These are phyloP conservation scores for Fraxinus nigra DNA, from an alignment of 305 asterid genomes.

Conservation along the genomic window DNA sequence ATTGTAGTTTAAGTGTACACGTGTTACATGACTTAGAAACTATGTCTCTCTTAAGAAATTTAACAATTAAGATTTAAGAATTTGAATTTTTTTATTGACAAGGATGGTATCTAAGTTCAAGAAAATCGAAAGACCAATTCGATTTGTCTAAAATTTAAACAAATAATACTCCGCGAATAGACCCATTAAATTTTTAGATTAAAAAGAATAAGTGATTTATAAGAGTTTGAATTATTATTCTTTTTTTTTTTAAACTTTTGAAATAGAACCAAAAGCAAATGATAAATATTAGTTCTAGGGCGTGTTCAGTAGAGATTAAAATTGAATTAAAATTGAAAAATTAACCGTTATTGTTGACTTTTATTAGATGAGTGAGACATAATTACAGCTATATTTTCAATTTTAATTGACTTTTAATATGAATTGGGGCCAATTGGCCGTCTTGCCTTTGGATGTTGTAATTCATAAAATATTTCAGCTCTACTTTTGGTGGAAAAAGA, in stretches of 20 bases:
- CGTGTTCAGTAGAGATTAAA: no score
- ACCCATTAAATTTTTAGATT: neutral
- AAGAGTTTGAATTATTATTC: no score
- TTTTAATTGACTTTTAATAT: no score
- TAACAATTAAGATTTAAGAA: neutral
- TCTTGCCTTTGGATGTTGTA: neutral
- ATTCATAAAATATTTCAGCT: neutral
- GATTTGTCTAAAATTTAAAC: neutral
- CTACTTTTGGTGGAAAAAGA: neutral
- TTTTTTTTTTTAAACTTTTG: no score
- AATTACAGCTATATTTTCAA: no score
- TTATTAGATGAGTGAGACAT: no score
- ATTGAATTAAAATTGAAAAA: no score
- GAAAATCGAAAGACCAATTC: neutral
- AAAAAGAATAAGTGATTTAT: no score
- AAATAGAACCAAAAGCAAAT: no score
- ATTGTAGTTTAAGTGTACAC: slow-evolving; percentile 14
- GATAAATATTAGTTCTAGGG: no score
- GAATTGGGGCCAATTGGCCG: neutral
- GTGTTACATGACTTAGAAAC: slow-evolving; percentile 9
- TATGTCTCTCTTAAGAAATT: neutral
- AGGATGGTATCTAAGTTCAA: neutral
- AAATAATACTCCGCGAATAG: neutral
- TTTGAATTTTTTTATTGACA: neutral
- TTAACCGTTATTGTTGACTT: no score